phyloP scores from a whole-genome alignment of 2,329 filamentous ascomycete genomes.

The Beauveria medogensis region DNA sequence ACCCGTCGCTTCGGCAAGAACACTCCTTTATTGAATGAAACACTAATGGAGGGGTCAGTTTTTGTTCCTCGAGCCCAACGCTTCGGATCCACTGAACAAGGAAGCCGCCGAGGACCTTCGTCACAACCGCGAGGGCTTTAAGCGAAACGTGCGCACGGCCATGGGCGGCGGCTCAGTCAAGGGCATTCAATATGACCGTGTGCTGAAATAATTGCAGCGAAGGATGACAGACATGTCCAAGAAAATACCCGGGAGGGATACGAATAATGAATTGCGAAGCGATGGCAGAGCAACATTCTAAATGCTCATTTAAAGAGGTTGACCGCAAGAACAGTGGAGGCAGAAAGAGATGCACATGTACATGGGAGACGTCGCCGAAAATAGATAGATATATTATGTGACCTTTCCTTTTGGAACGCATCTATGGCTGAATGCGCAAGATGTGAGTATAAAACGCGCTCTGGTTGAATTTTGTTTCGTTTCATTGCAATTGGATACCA shows the following conservation, averaged over 20 bases:
- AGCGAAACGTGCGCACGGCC: conserved; percentile 75
- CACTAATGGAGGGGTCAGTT: conserved; percentile 49
- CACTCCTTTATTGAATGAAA: not conserved
- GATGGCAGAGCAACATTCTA: not conserved
- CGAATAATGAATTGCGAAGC: conserved; percentile 1
- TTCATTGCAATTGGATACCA: not conserved
- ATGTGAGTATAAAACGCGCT: not conserved
- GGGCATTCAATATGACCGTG: conserved; percentile 67
- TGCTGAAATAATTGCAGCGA: conserved; percentile 50
- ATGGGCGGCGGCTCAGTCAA: conserved; percentile 77
- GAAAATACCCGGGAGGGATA: not conserved
- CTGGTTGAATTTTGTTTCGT: not conserved
- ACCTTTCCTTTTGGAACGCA: too few relatives aligned
- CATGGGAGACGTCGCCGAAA: not conserved
- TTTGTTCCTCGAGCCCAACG: conserved; percentile 94
- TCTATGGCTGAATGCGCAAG: not conserved
- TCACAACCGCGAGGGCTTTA: conserved; percentile 78
- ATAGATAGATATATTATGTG: not conserved
- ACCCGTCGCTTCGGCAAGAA: not conserved
- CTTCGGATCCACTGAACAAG: conserved; percentile 96
- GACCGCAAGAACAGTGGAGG: not conserved
- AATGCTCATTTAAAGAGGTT: not conserved
- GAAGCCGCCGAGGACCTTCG: conserved; percentile 91
- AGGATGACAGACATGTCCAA: too few relatives aligned
- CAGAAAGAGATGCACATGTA: not conserved